Percentiles rank a stretch among this genome's conserved stretches.
phyloP scores from a whole-genome alignment of 305 asterid species.

The Fraxinus albicans region DNA sequence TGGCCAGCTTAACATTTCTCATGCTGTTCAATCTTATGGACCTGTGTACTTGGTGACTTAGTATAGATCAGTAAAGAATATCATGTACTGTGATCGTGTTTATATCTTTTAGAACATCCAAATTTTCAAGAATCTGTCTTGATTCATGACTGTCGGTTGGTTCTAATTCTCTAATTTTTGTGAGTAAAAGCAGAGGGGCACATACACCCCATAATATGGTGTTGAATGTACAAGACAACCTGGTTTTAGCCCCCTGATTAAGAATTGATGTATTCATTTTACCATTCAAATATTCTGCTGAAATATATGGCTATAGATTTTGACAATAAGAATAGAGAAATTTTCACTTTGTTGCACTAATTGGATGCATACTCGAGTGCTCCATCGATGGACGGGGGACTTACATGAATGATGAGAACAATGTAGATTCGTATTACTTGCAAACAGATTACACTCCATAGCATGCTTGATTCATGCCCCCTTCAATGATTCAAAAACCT shows the following conservation, averaged over 20 bases:
- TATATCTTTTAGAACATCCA: not conserved
- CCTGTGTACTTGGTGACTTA: slow-evolving; percentile 76
- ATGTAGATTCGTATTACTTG: not conserved
- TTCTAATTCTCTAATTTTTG: not conserved
- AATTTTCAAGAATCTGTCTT: not conserved
- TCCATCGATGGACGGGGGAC: not conserved
- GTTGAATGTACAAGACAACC: not conserved
- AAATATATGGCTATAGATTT: not conserved
- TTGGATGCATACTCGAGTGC: not conserved
- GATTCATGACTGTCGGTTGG: slow-evolving; percentile 19
- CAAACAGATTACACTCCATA: not conserved
- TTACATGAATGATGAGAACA: not conserved
- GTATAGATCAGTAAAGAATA: not conserved
- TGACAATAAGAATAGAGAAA: not conserved
- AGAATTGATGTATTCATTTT: not conserved
- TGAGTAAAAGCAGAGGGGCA: not conserved
- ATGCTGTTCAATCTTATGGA: slow-evolving; percentile 50
- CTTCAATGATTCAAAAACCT: not conserved
- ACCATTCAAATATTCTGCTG: not conserved
- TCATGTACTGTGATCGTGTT: not conserved
- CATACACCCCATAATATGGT: not conserved
- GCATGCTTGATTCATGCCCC: not conserved
- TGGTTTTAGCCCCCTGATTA: not conserved
- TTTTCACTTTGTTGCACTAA: not conserved
- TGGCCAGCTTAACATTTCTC: slow-evolving; percentile 32